Conservation (phyloP, 371 early-diverging fungal genomes). For the Mucor piriformis region DNA sequence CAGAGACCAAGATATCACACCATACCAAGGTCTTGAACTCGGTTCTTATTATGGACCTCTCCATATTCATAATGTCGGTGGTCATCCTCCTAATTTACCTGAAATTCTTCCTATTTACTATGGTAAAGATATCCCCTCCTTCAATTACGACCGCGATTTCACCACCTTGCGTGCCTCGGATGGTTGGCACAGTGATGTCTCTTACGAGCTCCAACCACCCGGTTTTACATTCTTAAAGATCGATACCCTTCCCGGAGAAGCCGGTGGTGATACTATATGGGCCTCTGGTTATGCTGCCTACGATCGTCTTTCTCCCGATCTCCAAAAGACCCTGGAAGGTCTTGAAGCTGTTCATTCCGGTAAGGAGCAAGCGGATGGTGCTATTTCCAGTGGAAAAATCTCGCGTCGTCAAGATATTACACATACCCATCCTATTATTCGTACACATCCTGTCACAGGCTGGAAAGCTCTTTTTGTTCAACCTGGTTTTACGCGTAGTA, state of each 20-base stretch:
- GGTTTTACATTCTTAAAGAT: conserved; percentile 60
- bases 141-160: conserved; percentile 11
- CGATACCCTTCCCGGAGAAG: conserved; percentile 47
- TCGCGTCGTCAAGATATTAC: conserved; percentile 49
- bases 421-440: conserved; percentile 56
- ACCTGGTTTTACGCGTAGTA: conserved; percentile 58
- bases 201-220: conserved; percentile 61
- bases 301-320: conserved; percentile 57
- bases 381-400: conserved; percentile 35
- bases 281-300: conserved; percentile 62
- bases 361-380: conserved; percentile 37
- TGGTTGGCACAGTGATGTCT: conserved; percentile 63
- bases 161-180: neutral
- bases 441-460: conserved; percentile 70
- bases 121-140: conserved; percentile 5
- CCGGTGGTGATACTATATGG: conserved; percentile 70
- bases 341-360: conserved; percentile 64
- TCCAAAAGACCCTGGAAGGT: conserved; percentile 59
- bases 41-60: conserved; percentile 48
- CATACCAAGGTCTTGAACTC: conserved; percentile 53
- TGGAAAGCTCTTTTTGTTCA: conserved; percentile 66
- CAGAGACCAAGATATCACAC: conserved; percentile 57
- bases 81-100: conserved; percentile 2
- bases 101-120: conserved; percentile 9
- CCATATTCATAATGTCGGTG: conserved; percentile 16